Evolutionary conservation across 2,329 filamentous ascomycete species (phyloP).

Genomic region (Fusarium sp.): DNA sequence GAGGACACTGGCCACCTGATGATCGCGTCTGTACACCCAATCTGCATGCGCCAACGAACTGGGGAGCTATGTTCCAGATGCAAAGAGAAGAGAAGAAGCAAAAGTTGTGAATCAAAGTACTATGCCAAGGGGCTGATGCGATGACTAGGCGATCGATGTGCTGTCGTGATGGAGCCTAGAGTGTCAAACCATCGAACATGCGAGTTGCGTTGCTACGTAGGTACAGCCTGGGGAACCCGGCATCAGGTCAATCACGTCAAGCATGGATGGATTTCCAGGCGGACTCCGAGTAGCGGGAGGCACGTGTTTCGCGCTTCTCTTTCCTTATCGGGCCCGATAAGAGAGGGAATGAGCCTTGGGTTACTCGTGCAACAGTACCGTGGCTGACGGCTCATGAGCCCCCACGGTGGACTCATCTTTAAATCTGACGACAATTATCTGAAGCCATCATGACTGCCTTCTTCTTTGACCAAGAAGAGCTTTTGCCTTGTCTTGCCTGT

Average conservation of each 20-base stretch:
- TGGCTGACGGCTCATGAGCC: conserved; percentile 18
- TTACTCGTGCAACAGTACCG: conserved; percentile 1
- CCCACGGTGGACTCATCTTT: conserved; percentile 4
- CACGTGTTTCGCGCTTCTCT: conserved; percentile 30
- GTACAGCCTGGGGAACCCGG: conserved; percentile 30
- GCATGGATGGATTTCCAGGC: conserved; percentile 15
- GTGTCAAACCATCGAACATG: conserved; percentile 32
- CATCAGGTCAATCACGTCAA: conserved; percentile 43
- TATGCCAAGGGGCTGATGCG: neutral
- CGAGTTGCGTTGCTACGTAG: conserved; percentile 26
- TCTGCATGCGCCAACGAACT: conserved; percentile 16
- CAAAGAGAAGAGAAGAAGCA: conserved; percentile 12
- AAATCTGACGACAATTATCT: conserved; percentile 4
- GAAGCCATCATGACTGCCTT: conserved; percentile 9
- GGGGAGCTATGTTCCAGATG: neutral
- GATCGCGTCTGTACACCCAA: conserved; percentile 30
- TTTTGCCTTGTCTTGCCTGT: neutral
- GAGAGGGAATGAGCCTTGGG: conserved; percentile 1
- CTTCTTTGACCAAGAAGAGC: neutral
- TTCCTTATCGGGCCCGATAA: conserved; percentile 42
- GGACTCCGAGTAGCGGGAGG: conserved; percentile 30
- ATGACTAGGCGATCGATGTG: conserved; percentile 10
- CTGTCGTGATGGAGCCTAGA: conserved; percentile 19
- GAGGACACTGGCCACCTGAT: conserved; percentile 25
- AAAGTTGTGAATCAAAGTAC: conserved; percentile 10